A percentile compares a stretch with the other conserved stretches of the same genome.
Evolutionary conservation across 148 eudicot genomes (phyloP).

Genomic region (Rhododendron mucronatum): DNA sequence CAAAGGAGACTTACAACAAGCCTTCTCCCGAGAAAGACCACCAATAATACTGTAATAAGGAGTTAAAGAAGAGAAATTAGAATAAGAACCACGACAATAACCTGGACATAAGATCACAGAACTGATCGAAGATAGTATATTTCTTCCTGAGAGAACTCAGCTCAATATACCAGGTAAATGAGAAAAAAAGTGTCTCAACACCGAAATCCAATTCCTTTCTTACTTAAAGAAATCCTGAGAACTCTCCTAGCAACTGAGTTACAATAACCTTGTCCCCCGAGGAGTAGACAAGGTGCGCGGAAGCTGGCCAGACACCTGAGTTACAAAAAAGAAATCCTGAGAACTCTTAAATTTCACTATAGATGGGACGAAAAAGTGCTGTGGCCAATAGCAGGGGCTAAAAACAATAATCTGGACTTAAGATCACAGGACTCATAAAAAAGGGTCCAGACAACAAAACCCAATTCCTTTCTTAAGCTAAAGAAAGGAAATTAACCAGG

Average conservation of each 20-base stretch:
- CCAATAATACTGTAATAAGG: not conserved
- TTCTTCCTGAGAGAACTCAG: not conserved
- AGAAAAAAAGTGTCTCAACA: not conserved
- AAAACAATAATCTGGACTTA: not conserved
- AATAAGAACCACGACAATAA: slow-evolving; percentile 11
- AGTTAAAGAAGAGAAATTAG: not conserved
- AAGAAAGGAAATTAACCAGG: not conserved
- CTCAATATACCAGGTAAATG: not conserved
- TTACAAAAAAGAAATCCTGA: not conserved
- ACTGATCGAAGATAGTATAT: not conserved
- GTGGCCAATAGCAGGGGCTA: not conserved
- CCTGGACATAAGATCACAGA: not conserved
- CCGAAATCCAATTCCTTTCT: not conserved
- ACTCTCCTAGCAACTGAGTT: not conserved
- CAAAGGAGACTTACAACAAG: slow-evolving; percentile 7
- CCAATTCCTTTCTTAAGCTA: not conserved
- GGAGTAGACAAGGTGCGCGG: not conserved
- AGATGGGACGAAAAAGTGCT: not conserved
- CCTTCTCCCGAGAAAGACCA: slow-evolving; percentile 7
- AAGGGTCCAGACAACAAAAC: not conserved
- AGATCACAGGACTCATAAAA: not conserved
- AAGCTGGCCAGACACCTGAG: not conserved
- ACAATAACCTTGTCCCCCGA: too few species aligned
- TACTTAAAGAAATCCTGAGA: not conserved
- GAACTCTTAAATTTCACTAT: not conserved